phyloP scores from a whole-genome alignment of 1,284 basidiomycete species.

The Austroboletus sp. region DNA sequence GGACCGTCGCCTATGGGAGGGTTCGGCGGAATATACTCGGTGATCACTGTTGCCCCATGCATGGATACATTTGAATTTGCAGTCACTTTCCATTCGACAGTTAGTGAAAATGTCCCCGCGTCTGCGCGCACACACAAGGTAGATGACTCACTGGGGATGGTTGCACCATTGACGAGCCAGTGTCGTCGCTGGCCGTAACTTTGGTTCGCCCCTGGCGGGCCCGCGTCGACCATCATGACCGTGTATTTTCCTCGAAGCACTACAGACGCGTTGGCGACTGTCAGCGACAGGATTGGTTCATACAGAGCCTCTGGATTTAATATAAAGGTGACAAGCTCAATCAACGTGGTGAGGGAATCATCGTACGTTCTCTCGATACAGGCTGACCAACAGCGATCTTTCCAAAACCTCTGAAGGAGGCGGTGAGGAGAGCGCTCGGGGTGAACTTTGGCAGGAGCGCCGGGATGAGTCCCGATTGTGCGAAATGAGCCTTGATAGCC shows the following conservation, averaged over 20 bases:
- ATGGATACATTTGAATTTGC: constrained; percentile 43
- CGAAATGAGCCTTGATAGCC: constrained; percentile 57
- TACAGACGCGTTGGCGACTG: constrained; percentile 42
- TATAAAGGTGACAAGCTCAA: background rate
- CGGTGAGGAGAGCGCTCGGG: constrained; percentile 48
- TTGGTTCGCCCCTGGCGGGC: constrained; percentile 51
- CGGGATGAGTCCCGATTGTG: constrained; percentile 53
- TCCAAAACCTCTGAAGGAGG: constrained; percentile 48
- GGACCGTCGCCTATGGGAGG: constrained; percentile 62
- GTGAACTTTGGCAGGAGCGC: constrained; percentile 49
- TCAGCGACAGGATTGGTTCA: constrained; percentile 46
- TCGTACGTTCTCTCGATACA: constrained; percentile 52
- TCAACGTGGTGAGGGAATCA: background rate
- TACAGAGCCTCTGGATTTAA: constrained; percentile 45
- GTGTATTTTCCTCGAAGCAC: constrained; percentile 48
- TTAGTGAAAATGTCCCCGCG: constrained; percentile 2
- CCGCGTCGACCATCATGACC: constrained; percentile 67
- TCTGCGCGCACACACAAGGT: background rate
- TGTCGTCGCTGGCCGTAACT: constrained; percentile 59
- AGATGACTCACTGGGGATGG: constrained; percentile 36
- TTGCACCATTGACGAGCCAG: constrained; percentile 71
- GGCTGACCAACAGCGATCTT: constrained; percentile 51
- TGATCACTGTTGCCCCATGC: constrained; percentile 49
- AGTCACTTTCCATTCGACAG: background rate
- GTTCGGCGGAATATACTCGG: constrained; percentile 66